Base-by-base conservation (phyloP, 805 yeast genomes). In the Candida corydali region DNA sequence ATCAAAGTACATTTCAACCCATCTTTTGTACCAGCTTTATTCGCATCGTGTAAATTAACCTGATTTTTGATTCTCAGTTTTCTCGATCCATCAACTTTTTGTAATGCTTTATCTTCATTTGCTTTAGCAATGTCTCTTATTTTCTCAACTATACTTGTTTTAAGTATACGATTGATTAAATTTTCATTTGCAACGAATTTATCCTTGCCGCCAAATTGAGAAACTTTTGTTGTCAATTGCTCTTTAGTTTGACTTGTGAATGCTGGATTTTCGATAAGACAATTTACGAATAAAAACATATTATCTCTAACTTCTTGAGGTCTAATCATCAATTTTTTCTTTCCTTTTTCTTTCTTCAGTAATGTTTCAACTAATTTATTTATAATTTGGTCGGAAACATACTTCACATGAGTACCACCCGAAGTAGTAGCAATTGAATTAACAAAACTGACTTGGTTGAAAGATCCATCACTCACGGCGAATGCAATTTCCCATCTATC, bases 191-290 rank as follows among this genome's bases (percentile, higher is more conserved):
- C 70, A n/a, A 73, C 79, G 18, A 73, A 55, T 76, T 84, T 65
- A 34, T 64, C 70, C 67, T 82, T 69, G 8, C 96, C 86, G 18
- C 97, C 97, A 66, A 91, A 93, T 47, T 89, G 94, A 14, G 83
- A 71, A 0, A 80, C 80, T 55, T 93, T 80, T 0, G 98, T 87
- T 17, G 96, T 89, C 51, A 93, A 66, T 55, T 88, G 96, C 58
- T 93, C 98, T 54, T 93, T 93, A 0, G 98, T 93, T 64, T 93
- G 98, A 0, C 98, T 89, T 0, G 97, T 88, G 57, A 93, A 93
- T 0, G 98, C 94, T 0, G 98, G 98, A 50, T 93, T 93, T 55
- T 88, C 96, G 61, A 93, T 80, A 49, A 89, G 69, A 72, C 96
- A 87, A 59, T 93, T 93, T 43, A 93, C 70, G 51, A 93, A 93